Conservation (phyloP, 2,329 filamentous ascomycete species). For the Diplocarpon mali region DNA sequence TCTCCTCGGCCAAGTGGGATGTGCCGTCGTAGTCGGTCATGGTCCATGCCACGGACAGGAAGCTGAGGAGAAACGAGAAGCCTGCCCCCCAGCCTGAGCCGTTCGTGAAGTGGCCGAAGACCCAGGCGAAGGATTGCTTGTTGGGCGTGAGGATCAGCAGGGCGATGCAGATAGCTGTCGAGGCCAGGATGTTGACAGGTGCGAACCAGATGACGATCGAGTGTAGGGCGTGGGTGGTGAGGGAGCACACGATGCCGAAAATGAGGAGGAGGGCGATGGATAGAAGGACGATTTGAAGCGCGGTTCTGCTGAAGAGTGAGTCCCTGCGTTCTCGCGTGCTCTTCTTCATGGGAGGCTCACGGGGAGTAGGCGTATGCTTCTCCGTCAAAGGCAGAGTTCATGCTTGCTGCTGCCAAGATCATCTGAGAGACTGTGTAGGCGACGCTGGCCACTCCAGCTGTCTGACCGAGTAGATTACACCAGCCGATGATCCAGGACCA, state of each 20-base stretch:
- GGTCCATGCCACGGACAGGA: constrained; percentile 47
- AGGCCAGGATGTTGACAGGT: constrained; percentile 52
- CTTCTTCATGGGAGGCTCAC: constrained; percentile 33
- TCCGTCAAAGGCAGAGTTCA: constrained; percentile 44
- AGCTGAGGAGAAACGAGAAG: constrained; percentile 50
- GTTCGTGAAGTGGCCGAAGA: constrained; percentile 49
- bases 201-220: constrained; percentile 53
- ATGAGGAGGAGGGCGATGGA: constrained; percentile 41
- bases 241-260: constrained; percentile 49
- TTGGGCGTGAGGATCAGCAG: constrained; percentile 47
- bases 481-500: constrained; percentile 58
- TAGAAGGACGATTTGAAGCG: constrained; percentile 46
- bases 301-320: constrained; percentile 31
- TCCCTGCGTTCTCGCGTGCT: neutral
- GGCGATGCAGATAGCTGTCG: constrained; percentile 47
- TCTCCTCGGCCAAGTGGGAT: constrained; percentile 59
- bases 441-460: constrained; percentile 49
- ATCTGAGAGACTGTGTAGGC: constrained; percentile 54
- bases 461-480: constrained; percentile 56
- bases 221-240: constrained; percentile 48
- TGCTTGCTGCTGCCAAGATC: constrained; percentile 48
- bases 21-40: constrained; percentile 61
- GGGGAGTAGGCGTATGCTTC: constrained; percentile 41
- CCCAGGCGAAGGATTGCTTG: constrained; percentile 46
- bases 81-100: constrained; percentile 51